Evolutionary conservation across 2,329 filamentous ascomycete species (phyloP), one percentile per base, ranked within the genome.

Genomic region (Onygenales sp.): DNA sequence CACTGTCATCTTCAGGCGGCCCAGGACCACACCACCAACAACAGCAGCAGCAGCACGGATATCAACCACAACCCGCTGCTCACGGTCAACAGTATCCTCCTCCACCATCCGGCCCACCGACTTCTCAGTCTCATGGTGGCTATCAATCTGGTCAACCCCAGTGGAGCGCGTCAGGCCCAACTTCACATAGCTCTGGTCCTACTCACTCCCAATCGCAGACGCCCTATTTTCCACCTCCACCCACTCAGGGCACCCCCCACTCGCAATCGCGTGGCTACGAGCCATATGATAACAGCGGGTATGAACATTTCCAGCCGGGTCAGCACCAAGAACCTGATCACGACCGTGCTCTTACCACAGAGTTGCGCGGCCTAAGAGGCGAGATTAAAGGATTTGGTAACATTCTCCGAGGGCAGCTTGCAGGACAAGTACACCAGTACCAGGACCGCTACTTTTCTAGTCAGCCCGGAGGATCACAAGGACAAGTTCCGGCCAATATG

Each of bases 341-440:
- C 17, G 65, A 68, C 10, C 66, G 69, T 56, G 68, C 66, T 5
- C 54, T 64, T 14, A 62, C 62, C 35, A 59, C 68, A 44, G 63
- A 61, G 5, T 62, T 70, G 21, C 62, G 65, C 54, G 64, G 69
- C 7, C 63, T 74, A 53, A 64, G 64, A 17, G 63, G 68, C 11
- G 68, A 74, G 36, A 54, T 75, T 45, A 65, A 63, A 8, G 62
- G 66, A 13, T 69, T 72, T 51, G 64, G 69, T 13, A 69, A 67
- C 52, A 60, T 61, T 10, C 63, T 75, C 38, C 69, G 72, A 43
- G 65, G 66, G 17, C 68, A 71, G 52, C 57, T 74, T 11, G 70
- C 69, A 0, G 68, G 69, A 13, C 72, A 73, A 54, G 68, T 74
- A 9, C 72, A 74, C 54, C 71, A 72, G 31, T 72, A 74, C 54